A percentile compares a stretch with the other conserved stretches of the same genome.
These are phyloP conservation scores for Trifolium repens DNA, from an alignment of 306 rosid genomes.

Conservation along the genomic window DNA sequence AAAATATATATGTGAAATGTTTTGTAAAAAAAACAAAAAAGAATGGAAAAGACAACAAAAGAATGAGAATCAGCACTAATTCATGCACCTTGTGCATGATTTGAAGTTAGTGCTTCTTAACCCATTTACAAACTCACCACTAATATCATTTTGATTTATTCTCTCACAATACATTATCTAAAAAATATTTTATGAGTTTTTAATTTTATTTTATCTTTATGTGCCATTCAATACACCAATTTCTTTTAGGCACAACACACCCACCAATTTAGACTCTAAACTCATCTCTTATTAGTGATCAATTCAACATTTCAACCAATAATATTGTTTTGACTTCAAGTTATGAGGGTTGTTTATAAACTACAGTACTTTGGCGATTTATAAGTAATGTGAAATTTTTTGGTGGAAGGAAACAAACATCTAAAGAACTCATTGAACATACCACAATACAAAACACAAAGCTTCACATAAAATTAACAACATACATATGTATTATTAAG, in stretches of 20 bases:
- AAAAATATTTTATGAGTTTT: neutral
- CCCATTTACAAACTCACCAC: constrained; percentile 8
- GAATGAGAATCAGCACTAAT: constrained; percentile 1
- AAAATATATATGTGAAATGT: neutral
- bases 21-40: neutral
- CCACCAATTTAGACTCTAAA: neutral
- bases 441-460: constrained; percentile 9
- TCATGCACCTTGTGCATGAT: constrained; percentile 34
- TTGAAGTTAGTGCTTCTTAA: constrained; percentile 31
- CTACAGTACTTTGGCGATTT: too few relatives aligned
- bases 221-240: constrained; percentile 22
- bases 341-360: too few relatives aligned
- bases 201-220: constrained; percentile 9
- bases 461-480: constrained; percentile 12
- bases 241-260: neutral
- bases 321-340: too few relatives aligned
- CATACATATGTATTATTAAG: neutral
- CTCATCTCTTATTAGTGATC: neutral
- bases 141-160: neutral
- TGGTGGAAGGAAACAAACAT: too few relatives aligned
- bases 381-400: too few relatives aligned
- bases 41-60: constrained; percentile 4
- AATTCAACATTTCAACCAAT: constrained; percentile 1
- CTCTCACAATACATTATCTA: constrained; percentile 13
- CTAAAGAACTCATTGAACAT: too few relatives aligned